phyloP scores from a whole-genome alignment of 495 filamentous ascomycete species.

The Daldinia caldariorum region DNA sequence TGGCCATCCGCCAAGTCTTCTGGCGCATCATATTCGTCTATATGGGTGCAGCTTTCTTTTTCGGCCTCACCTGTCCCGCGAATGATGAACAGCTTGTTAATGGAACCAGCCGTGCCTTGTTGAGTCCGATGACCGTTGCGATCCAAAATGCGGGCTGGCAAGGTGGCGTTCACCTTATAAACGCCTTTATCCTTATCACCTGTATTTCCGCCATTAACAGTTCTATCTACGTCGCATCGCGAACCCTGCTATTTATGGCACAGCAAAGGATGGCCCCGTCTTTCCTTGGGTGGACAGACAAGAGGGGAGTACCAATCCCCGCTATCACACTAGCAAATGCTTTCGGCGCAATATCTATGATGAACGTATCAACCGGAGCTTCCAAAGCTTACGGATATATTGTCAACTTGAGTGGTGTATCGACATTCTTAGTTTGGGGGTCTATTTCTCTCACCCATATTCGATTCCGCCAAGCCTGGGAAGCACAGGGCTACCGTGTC shows the following conservation, averaged over 20 bases:
- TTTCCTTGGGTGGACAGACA: slow-evolving; percentile 71
- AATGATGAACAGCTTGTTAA: slow-evolving; percentile 59
- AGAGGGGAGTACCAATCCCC: slow-evolving; percentile 70
- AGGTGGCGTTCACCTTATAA: slow-evolving; percentile 70
- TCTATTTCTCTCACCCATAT: slow-evolving; percentile 73
- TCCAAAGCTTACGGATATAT: slow-evolving; percentile 64
- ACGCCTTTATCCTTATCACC: slow-evolving; percentile 75
- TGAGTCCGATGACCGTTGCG: slow-evolving; percentile 69
- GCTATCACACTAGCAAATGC: slow-evolving; percentile 70
- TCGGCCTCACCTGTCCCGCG: slow-evolving; percentile 66
- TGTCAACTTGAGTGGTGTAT: slow-evolving; percentile 62
- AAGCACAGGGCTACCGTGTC: slow-evolving; percentile 63
- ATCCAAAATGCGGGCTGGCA: slow-evolving; percentile 66
- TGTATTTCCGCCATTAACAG: slow-evolving; percentile 75
- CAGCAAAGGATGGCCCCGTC: slow-evolving; percentile 70
- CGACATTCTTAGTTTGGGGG: slow-evolving; percentile 75
- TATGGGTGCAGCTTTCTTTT: slow-evolving; percentile 77
- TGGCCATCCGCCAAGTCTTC: slow-evolving; percentile 79
- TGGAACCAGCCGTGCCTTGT: slow-evolving; percentile 58
- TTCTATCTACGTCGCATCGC: slow-evolving; percentile 73
- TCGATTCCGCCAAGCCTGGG: slow-evolving; percentile 68
- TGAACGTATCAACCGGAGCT: slow-evolving; percentile 69
- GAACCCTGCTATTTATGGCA: slow-evolving; percentile 74
- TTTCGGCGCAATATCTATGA: slow-evolving; percentile 73
- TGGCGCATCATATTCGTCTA: slow-evolving; percentile 81